Percentiles rank a stretch among this genome's conserved stretches.
Conservation (phyloP, 2,329 filamentous ascomycete genomes). For the Penicillium sp. region DNA sequence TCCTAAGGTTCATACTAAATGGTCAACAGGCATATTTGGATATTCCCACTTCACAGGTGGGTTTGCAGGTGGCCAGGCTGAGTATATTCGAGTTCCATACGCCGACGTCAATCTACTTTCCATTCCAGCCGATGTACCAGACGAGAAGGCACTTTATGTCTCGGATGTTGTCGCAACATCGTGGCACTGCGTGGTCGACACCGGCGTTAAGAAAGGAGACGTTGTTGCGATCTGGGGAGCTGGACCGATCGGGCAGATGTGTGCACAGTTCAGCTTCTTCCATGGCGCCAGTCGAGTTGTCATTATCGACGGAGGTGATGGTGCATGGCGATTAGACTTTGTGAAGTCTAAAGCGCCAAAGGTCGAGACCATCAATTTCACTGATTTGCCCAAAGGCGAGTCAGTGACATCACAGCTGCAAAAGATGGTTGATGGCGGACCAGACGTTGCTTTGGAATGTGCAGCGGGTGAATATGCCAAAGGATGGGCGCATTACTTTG, state of each 20-base stretch:
- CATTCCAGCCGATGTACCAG: slow-evolving; percentile 73
- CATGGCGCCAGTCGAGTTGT: slow-evolving; percentile 74
- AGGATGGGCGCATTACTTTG: slow-evolving; percentile 60
- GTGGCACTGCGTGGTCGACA: slow-evolving; percentile 81
- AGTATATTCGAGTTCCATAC: slow-evolving; percentile 78
- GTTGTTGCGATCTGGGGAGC: slow-evolving; percentile 83
- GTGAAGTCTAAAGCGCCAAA: slow-evolving; percentile 63
- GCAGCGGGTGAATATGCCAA: slow-evolving; percentile 63
- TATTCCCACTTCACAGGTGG: slow-evolving; percentile 77
- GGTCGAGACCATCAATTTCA: slow-evolving; percentile 68
- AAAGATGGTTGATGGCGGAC: slow-evolving; percentile 69
- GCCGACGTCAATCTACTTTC: slow-evolving; percentile 78
- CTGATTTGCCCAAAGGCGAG: slow-evolving; percentile 58
- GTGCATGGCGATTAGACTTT: slow-evolving; percentile 63
- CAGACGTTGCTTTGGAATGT: slow-evolving; percentile 71
- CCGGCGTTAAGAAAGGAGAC: slow-evolving; percentile 72
- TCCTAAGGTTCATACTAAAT: not conserved
- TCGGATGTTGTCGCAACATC: slow-evolving; percentile 77
- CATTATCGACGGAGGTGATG: slow-evolving; percentile 69
- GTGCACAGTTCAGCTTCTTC: slow-evolving; percentile 63
- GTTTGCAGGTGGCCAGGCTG: slow-evolving; percentile 82
- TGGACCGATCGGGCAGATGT: slow-evolving; percentile 80
- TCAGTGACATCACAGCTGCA: slow-evolving; percentile 71
- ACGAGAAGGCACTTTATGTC: slow-evolving; percentile 79
- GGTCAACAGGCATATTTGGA: slow-evolving; percentile 57